Conservation (phyloP, 352 stramenopile species). For the Pythium chondricola region DNA sequence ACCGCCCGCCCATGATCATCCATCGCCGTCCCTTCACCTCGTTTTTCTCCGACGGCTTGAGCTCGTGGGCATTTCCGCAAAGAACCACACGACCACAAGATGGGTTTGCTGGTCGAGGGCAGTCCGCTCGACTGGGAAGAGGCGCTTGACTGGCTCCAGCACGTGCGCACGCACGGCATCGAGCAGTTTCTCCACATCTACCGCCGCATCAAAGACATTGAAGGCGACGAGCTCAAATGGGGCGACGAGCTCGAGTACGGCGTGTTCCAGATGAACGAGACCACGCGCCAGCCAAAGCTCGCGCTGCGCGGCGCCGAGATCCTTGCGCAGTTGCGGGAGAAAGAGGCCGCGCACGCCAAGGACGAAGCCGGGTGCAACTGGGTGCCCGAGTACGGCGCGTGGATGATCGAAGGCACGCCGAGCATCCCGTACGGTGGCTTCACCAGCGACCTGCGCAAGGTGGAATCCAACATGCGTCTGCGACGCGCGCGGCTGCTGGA, state of each 20-base stretch:
- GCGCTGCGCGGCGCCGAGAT: conserved; percentile 93
- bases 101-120: conserved; percentile 89
- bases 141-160: conserved; percentile 92
- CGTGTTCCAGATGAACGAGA: conserved; percentile 92
- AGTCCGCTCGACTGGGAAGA: conserved; percentile 95
- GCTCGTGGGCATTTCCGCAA: too few relatives aligned
- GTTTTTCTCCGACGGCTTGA: too few relatives aligned
- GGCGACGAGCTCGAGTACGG: conserved; percentile 99
- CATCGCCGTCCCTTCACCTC: too few relatives aligned
- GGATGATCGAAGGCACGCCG: conserved; percentile 99
- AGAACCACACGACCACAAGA: too few relatives aligned
- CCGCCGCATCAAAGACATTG: conserved; percentile 93
- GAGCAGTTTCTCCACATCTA: conserved; percentile 98
- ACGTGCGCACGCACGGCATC: conserved; percentile 94
- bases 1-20: too few relatives aligned
- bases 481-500: conserved; percentile 92
- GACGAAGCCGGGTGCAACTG: conserved; percentile 92
- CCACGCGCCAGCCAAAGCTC: conserved; percentile 83
- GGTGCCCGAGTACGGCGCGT: conserved; percentile 98
- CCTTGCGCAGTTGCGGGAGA: conserved; percentile 89
- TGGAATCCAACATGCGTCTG: conserved; percentile 98
- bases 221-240: conserved; percentile 95
- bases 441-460: conserved; percentile 91
- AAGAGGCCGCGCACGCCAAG: conserved; percentile 60
- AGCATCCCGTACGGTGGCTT: conserved; percentile 93